These are phyloP conservation scores for Hymenoscyphus scutula DNA, from an alignment of 2,329 filamentous ascomycete genomes.

Conservation along the genomic window DNA sequence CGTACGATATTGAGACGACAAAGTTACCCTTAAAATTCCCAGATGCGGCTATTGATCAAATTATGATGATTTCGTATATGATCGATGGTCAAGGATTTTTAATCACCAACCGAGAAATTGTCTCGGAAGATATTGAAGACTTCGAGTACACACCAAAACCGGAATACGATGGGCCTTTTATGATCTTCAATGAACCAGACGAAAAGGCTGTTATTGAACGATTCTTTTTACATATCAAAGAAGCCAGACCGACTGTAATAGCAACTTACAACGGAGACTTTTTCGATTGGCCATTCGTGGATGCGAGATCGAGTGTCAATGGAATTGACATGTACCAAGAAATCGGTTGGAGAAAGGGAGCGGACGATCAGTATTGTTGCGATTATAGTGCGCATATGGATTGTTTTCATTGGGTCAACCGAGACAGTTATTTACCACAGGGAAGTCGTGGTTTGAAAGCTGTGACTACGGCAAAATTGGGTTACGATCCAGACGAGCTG, in stretches of 20 bases:
- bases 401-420: slow-evolving; percentile 97
- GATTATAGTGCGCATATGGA: slow-evolving; percentile 98
- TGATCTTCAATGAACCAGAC: slow-evolving; percentile 97
- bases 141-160: slow-evolving; percentile 98
- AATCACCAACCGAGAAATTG: slow-evolving; percentile 96
- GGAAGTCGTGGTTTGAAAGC: slow-evolving; percentile 96
- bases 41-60: slow-evolving; percentile 88
- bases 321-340: slow-evolving; percentile 99
- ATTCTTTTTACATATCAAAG: slow-evolving; percentile 95
- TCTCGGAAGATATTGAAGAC: slow-evolving; percentile 94
- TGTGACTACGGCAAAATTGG: slow-evolving; percentile 95
- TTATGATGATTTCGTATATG: slow-evolving; percentile 99
- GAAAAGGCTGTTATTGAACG: slow-evolving; percentile 85
- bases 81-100: slow-evolving; percentile 97
- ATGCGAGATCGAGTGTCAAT: slow-evolving; percentile 85
- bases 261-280: slow-evolving; percentile 99
- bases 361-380: slow-evolving; percentile 93
- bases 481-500: slow-evolving; percentile 96
- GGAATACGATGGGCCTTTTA: slow-evolving; percentile 91
- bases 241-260: slow-evolving; percentile 91
- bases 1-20: slow-evolving; percentile 98
- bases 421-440: slow-evolving; percentile 96
- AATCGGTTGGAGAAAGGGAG: slow-evolving; percentile 94
- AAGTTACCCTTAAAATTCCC: slow-evolving; percentile 96
- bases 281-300: slow-evolving; percentile 99